A percentile compares a stretch with the other conserved stretches of the same genome.
Evolutionary conservation across 2,329 filamentous ascomycete species (phyloP).

Genomic region (Talaromyces verruculosus): DNA sequence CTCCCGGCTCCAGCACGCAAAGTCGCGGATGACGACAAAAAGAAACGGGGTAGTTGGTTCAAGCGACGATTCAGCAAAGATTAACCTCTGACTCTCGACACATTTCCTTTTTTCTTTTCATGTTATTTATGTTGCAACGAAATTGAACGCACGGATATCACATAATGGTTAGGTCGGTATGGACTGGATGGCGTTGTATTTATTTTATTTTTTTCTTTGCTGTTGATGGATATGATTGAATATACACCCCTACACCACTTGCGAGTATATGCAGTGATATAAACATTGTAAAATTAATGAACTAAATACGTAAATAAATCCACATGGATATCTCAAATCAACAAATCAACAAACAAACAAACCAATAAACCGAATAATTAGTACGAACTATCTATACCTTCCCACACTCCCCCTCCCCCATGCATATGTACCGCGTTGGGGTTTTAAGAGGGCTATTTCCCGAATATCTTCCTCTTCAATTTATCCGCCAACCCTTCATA

Average conservation of each 20-base stretch:
- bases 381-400: not conserved
- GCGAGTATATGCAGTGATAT: too few relatives aligned
- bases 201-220: not conserved
- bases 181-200: not conserved
- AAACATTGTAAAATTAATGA: not conserved
- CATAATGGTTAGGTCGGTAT: slow-evolving; percentile 3
- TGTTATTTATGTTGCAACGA: slow-evolving; percentile 5
- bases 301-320: not conserved
- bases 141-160: slow-evolving; percentile 10
- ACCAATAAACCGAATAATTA: not conserved
- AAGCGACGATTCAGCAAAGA: slow-evolving; percentile 69
- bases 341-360: not conserved
- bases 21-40: slow-evolving; percentile 21
- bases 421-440: too few relatives aligned
- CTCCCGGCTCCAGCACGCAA: slow-evolving; percentile 17
- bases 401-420: too few relatives aligned
- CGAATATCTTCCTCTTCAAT: slow-evolving; percentile 48
- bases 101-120: slow-evolving; percentile 5
- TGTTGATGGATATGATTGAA: not conserved
- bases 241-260: not conserved
- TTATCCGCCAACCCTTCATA: slow-evolving; percentile 50
- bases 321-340: slow-evolving; percentile 7
- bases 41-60: slow-evolving; percentile 83
- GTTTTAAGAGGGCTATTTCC: slow-evolving; percentile 24
- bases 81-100: not conserved